Evolutionary conservation across 495 filamentous ascomycete species (phyloP).

Genomic region (Penicillium odoratum): DNA sequence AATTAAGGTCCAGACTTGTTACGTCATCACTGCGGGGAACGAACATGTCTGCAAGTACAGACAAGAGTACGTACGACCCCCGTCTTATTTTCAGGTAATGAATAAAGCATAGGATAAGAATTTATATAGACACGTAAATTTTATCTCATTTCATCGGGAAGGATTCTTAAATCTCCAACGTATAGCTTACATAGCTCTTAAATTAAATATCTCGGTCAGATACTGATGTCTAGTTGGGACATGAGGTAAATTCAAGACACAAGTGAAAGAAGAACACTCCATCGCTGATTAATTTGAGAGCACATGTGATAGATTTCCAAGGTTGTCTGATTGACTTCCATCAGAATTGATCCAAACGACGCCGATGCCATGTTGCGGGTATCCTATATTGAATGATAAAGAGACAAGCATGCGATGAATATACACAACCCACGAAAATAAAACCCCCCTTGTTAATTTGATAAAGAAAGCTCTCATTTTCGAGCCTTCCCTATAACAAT

Average conservation of each 20-base stretch:
- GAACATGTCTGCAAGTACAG: no score
- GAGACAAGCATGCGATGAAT: not conserved
- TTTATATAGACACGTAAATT: no score
- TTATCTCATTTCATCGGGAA: no score
- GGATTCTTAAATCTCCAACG: no score
- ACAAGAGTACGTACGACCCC: no score
- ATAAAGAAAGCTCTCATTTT: conserved; percentile 6
- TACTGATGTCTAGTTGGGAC: no score
- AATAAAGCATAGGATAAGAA: no score
- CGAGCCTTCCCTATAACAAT: conserved; percentile 58
- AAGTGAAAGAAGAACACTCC: not conserved
- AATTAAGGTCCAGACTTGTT: conserved; percentile 6
- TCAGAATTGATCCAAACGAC: not conserved
- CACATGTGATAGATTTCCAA: not conserved
- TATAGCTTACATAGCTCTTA: no score
- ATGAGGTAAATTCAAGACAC: not conserved
- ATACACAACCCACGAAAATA: not conserved
- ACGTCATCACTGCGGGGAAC: conserved; percentile 32
- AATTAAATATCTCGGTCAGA: no score
- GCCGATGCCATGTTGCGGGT: not conserved
- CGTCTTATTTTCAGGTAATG: no score
- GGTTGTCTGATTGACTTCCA: not conserved
- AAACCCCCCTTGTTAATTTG: not conserved
- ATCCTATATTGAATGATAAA: not conserved
- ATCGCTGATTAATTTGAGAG: not conserved